A percentile compares a stretch with the other conserved stretches of the same genome.
phyloP scores from a whole-genome alignment of 805 yeast genomes.

The Millerozyma acaciae region DNA sequence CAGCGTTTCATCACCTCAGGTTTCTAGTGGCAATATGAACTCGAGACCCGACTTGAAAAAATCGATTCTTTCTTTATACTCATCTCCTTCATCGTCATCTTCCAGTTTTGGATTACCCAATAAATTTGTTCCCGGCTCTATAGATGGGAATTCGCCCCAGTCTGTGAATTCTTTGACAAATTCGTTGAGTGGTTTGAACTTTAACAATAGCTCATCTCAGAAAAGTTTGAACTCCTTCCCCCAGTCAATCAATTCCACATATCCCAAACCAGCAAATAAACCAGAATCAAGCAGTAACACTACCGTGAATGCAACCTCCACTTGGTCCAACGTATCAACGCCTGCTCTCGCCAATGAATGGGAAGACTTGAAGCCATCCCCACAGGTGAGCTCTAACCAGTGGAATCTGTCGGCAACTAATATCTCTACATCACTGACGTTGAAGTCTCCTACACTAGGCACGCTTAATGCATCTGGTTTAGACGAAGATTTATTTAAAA shows the following conservation, averaged over 20 bases:
- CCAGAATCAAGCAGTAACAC: too few relatives aligned
- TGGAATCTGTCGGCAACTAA: constrained; percentile 5
- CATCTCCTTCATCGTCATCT: constrained; percentile 53
- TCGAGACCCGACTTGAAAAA: constrained; percentile 83
- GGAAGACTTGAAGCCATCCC: constrained; percentile 19
- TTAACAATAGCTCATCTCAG: constrained; percentile 9
- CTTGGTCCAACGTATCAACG: constrained; percentile 3
- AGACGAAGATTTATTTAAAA: constrained; percentile 66
- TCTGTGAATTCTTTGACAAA: constrained; percentile 14
- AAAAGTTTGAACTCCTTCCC: too few relatives aligned
- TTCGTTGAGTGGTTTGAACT: constrained; percentile 23
- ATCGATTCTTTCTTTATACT: constrained; percentile 84
- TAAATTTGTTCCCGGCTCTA: too few relatives aligned
- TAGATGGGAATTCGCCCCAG: too few relatives aligned
- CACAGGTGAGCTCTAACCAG: constrained; percentile 9
- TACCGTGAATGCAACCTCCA: too few relatives aligned
- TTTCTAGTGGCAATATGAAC: constrained; percentile 27
- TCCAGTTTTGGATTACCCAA: constrained; percentile 29
- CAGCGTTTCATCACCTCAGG: constrained; percentile 22
- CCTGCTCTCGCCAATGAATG: constrained; percentile 32
- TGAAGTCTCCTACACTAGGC: constrained; percentile 1
- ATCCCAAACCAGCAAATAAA: too few relatives aligned
- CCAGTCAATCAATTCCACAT: too few relatives aligned
- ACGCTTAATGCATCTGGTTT: constrained; percentile 18
- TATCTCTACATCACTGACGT: constrained; percentile 6